Evolutionary conservation across 257 asterid species (phyloP), one percentile per base, ranked within the genome.

Genomic region (Mentha longifolia): DNA sequence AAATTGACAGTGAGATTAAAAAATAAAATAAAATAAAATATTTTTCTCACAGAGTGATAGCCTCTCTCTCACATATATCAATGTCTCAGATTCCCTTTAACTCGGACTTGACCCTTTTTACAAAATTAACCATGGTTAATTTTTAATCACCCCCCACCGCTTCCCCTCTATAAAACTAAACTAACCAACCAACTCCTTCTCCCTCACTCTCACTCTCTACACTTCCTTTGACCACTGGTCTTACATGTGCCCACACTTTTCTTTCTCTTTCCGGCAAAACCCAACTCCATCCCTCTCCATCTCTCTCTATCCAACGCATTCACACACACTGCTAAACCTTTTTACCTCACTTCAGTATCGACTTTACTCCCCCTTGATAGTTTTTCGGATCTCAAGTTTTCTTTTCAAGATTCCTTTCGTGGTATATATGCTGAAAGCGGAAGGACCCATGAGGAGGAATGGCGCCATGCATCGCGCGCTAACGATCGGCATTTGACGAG

Each of bases 11-110:
- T 58, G 35, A 63, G 69, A 35, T 35, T 33, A 33, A 2, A 33
- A n/a, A n/a, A n/a, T n/a, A n/a, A n/a, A n/a, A n/a, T n/a, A n/a
- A n/a, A 33, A 31, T 1, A 31, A 31, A 31, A 3, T 3, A 31
- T 31, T 31, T 31, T 31, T 33, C 3, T 33, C 2, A 9, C 43
- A 43, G 22, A 60, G 37, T 33, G 37, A 33, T 35, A 35, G 39
- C 8, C 39, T 35, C 39, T 35, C 39, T 35, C 39, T 35, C 75
- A 75, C 73, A 71, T 35, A 47, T 57, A 58, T 50, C 79, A 65
- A 65, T 68, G 83, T 49, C 30, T 33, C 77, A 72, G 83, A 82
- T 82, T 72, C 86, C 77, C 81, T 78, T 82, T 82, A 82, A 77
- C 85, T 74, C 45, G 42, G 79, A 65, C 71, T 52, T 33, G 70